These are phyloP conservation scores for Trichoderma lentiforme DNA, from an alignment of 2,329 filamentous ascomycete species.

Conservation along the genomic window DNA sequence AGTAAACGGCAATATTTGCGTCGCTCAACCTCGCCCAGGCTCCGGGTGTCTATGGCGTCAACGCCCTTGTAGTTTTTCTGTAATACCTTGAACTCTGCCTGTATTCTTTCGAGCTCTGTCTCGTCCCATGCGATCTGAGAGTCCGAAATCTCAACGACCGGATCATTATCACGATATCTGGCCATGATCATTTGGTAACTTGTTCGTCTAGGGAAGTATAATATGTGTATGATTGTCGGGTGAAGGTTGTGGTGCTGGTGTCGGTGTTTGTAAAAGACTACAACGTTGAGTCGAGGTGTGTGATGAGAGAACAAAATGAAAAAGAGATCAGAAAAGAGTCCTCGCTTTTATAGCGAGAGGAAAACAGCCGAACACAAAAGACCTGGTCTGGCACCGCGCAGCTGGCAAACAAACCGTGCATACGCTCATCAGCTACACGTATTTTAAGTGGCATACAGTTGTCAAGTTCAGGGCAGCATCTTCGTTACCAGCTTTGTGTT, in stretches of 20 bases:
- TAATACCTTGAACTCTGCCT: neutral
- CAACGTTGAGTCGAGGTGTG: neutral
- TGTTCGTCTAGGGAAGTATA: neutral
- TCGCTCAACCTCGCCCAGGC: neutral
- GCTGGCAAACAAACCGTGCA: neutral
- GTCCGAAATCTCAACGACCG: neutral
- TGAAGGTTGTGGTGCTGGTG: neutral
- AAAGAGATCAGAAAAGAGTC: neutral
- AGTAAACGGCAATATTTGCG: neutral
- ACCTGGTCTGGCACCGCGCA: neutral
- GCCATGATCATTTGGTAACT: neutral
- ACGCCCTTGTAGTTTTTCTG: neutral
- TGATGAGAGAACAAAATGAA: neutral
- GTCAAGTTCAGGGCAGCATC: neutral
- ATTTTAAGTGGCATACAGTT: neutral
- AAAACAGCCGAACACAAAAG: neutral
- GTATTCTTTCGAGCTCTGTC: neutral
- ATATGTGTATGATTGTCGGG: neutral
- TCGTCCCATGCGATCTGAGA: neutral
- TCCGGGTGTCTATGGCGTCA: neutral
- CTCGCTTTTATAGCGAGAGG: neutral
- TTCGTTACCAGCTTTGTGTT: neutral
- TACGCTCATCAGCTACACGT: too few species aligned
- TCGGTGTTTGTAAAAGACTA: neutral
- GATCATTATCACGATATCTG: neutral